A percentile compares a stretch with the other conserved stretches of the same genome.
Conservation (phyloP, 768 basidiomycete genomes). For the Mycena belliarum region DNA sequence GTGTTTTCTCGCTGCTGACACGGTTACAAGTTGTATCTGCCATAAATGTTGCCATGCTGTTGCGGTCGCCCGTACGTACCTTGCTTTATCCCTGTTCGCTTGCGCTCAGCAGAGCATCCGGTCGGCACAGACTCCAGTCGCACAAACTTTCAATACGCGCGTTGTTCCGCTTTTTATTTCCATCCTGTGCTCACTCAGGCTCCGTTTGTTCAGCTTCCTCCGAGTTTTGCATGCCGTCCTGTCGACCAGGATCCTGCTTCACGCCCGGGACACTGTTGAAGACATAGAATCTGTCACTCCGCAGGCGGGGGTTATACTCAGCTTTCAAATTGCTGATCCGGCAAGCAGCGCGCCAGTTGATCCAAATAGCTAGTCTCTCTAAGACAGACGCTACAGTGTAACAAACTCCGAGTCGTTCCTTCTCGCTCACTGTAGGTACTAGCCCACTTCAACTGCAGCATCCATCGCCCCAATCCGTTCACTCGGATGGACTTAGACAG, state of each 20-base stretch:
- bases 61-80: conserved; percentile 7
- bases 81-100: not conserved
- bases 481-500: no score
- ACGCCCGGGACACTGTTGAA: conserved; percentile 12
- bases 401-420: no score
- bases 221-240: conserved; percentile 16
- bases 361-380: no score
- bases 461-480: no score
- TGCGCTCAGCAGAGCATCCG: not conserved
- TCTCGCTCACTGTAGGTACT: no score
- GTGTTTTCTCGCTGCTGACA: not conserved
- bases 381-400: no score
- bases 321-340: conserved; percentile 6
- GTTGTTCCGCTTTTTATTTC: not conserved
- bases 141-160: conserved; percentile 18
- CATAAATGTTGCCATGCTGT: conserved; percentile 10
- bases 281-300: not conserved
- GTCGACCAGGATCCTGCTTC: conserved; percentile 16
- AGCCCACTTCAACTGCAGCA: no score
- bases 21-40: conserved; percentile 7
- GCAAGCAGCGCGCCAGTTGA: no score
- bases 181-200: not conserved
- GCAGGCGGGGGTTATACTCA: not conserved
- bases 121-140: not conserved
- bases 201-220: conserved; percentile 10